Base-by-base conservation (phyloP, 2,329 filamentous ascomycete genomes). In the Phyllosticta capitalensis region DNA sequence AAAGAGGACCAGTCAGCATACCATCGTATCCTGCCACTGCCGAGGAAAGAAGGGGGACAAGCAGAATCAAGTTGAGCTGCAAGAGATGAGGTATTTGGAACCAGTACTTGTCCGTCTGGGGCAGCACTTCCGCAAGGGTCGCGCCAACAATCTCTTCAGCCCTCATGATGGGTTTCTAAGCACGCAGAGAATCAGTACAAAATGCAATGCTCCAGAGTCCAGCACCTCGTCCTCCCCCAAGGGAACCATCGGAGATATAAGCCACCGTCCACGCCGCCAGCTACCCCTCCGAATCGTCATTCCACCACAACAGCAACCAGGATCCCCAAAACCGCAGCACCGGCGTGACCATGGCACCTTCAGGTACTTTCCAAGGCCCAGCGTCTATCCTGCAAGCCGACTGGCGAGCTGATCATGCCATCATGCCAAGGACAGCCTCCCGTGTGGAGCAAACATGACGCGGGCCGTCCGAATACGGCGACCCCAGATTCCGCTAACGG, bases 111-210 rank as follows among this genome's bases (percentile, higher is more conserved):
- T 68, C 63, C 55, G 75, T 69, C 24, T 72, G 60, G n/a, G 78
- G 78, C 4, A 79, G 67, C 7, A 79, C 69, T 53, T 70, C 67
- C 14, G 68, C 69, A 12, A 72, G 63, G 7, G 65, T 62, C 17
- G 59, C 57, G 10, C 69, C 69, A 22, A 71, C 69, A 49, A 71
- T 71, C 71, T 85, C 81, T 61, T 79, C 80, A 66, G 82, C 79
- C 72, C 80, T 82, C 73, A 82, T 82, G 67, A 2, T 48, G 30
- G 10, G 7, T 19, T 21, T 19, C 5, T 9, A 52, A 52, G 22
- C 12, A 9, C 14, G 20, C 49, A 52, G 19, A 2, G n/a, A 7
- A 28, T 6, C 38, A 45, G 17, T n/a, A 5, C 17, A n/a, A 45
- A 45, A n/a, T 1, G 4, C 17, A 45, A 45, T 45, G 12, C 38